phyloP scores from a whole-genome alignment of 805 yeast species.

The Kodamaea hsintzibuensis region DNA sequence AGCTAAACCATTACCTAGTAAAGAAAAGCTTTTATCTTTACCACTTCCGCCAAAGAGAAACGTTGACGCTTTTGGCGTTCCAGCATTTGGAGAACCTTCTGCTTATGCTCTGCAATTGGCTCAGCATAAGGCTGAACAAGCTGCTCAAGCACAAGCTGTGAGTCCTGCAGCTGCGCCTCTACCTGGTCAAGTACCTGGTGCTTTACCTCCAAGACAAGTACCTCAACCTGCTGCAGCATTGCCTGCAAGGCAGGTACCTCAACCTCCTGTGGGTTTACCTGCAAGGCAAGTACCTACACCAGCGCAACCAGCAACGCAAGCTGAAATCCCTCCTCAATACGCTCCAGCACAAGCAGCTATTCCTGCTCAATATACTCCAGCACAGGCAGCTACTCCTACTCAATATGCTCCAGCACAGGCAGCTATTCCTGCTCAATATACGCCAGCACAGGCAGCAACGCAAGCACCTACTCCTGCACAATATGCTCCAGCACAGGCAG shows the following conservation, averaged over 20 bases:
- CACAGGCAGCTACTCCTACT: neutral
- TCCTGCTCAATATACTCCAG: neutral
- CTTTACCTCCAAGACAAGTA: conserved; percentile 7
- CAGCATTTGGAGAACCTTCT: conserved; percentile 15
- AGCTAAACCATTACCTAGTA: conserved; percentile 16
- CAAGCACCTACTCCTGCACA: neutral
- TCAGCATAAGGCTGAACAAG: neutral
- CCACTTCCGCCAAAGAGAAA: conserved; percentile 49
- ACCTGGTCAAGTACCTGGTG: neutral
- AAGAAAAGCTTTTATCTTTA: conserved; percentile 31
- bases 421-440: neutral
- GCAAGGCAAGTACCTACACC: neutral
- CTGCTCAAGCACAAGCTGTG: neutral
- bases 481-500: neutral
- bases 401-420: neutral
- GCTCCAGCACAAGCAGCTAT: neutral
- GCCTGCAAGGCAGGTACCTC: neutral
- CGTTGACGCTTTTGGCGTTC: conserved; percentile 29
- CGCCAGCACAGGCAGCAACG: neutral
- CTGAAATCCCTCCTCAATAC: neutral
- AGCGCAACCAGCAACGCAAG: too few species aligned
- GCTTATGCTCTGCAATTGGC: conserved; percentile 7
- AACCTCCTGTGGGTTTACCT: neutral
- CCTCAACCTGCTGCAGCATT: conserved; percentile 5
- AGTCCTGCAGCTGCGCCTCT: neutral